Evolutionary conservation across 176 grass and related monocot genomes (phyloP).

Genomic region (Metroxylon sagu): DNA sequence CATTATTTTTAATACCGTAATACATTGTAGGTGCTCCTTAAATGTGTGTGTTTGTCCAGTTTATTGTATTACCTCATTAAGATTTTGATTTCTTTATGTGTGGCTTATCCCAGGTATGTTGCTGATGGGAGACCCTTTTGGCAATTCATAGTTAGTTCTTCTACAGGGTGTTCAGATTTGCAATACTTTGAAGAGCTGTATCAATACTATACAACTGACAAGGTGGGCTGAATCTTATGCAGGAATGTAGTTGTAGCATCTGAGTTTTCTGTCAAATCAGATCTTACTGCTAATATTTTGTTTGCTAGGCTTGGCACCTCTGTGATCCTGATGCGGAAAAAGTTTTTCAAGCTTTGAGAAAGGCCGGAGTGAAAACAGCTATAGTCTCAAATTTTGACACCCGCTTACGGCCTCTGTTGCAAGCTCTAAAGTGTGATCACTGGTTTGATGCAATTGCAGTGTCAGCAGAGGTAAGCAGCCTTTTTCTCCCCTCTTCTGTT

Average conservation of each 20-base stretch:
- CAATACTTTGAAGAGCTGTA: constrained; percentile 97
- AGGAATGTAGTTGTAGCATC: neutral
- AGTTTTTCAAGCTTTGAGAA: constrained; percentile 68
- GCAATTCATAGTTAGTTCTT: constrained; percentile 83
- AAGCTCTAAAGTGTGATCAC: constrained; percentile 69
- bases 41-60: neutral
- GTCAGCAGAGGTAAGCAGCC: constrained; percentile 60
- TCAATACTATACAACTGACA: constrained; percentile 80
- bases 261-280: constrained; percentile 1
- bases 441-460: constrained; percentile 95
- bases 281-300: constrained; percentile 23
- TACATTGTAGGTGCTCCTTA: too few relatives aligned
- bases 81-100: constrained; percentile 5
- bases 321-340: constrained; percentile 69
- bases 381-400: constrained; percentile 97
- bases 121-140: constrained; percentile 91
- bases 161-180: constrained; percentile 78
- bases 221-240: constrained; percentile 36
- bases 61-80: neutral
- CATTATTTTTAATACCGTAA: too few relatives aligned
- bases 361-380: constrained; percentile 84
- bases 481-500: neutral
- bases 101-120: constrained; percentile 59
- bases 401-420: constrained; percentile 69
- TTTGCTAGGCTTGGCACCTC: constrained; percentile 73